phyloP scores from a whole-genome alignment of 768 basidiomycete genomes.

The Rhodotorula taiwanensis region DNA sequence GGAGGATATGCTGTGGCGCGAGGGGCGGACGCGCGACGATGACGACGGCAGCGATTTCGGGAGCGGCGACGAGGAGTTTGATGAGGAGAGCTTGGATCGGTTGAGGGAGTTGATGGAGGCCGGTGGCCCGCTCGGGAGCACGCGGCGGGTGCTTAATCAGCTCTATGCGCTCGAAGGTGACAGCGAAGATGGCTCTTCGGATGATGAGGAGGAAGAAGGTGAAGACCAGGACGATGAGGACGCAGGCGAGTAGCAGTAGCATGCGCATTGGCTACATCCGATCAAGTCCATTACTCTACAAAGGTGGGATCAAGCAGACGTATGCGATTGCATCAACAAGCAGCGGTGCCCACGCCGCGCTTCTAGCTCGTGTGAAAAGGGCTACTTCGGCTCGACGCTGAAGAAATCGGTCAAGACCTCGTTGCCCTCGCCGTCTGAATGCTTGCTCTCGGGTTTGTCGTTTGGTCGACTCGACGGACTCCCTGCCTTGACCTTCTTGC shows the following conservation, averaged over 20 bases:
- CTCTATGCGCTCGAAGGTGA: neutral
- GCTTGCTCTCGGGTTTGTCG: neutral
- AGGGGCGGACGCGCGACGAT: neutral
- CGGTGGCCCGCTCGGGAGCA: neutral
- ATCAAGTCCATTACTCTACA: too few relatives aligned
- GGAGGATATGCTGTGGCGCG: neutral
- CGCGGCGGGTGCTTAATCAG: too few relatives aligned
- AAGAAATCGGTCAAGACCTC: constrained; percentile 10
- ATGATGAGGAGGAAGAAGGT: neutral
- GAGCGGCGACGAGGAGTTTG: neutral
- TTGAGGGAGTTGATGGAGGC: neutral
- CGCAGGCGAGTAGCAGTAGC: too few relatives aligned
- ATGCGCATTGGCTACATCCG: too few relatives aligned
- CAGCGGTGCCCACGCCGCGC: neutral
- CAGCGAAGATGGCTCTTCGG: neutral
- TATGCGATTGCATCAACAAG: too few relatives aligned
- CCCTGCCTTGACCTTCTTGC: neutral
- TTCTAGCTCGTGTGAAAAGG: too few relatives aligned
- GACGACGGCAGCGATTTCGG: neutral
- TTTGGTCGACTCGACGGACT: neutral
- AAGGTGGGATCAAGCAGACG: too few relatives aligned
- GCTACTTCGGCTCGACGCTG: neutral
- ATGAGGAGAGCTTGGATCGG: neutral
- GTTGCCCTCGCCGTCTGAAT: neutral
- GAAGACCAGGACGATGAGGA: too few relatives aligned